Base-by-base conservation (phyloP, 306 rosid genomes). In the Inga leiocalycina region DNA sequence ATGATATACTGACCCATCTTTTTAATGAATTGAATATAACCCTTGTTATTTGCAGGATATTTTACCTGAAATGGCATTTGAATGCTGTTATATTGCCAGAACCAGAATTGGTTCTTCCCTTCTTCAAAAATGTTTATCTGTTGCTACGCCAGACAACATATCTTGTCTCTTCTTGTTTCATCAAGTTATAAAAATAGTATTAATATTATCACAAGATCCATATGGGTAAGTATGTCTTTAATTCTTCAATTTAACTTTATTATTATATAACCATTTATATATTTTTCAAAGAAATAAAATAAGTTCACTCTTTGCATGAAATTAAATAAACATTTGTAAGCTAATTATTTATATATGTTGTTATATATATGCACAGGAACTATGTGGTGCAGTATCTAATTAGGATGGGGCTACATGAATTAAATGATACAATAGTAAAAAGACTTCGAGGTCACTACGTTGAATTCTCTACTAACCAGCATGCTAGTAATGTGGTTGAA, bases 401-500 rank as follows among this genome's bases (percentile, higher is more conserved):
- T 46, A 62, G 35, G 27, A 5, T 52, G 80, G 6, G 2, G 35
- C 24, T 32, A 1, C 19, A 16, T n/a, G 1, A 2, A 1, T 20
- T 39, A n/a, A 84, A 49, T 46, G 7, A 14, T 70, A 2, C 0
- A 7, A 49, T 90, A 8, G 12, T 79, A 44, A 27, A 3, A 9
- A 14, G 15, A 3, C 88, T 90, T 30, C 4, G 3, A 1, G 82
- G 87, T 2, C 57, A 17, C 0, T 86, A 61, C 64, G 78, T 70
- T 65, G 9, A 19, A 11, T 80, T 92, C 3, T 90, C 89, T 2
- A 82, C 19, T 86, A 22, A 88, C 80, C 89, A 77, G 78, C 6
- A 68, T 77, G 90, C 86, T 3, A 89, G 93, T 77, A 83, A 91
- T 73, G 92, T 92, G 9, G 88, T 91, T 8, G 87, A 91, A 82